Base-by-base conservation (phyloP, 176 grass and related monocot genomes). In the Eleusine coracana region DNA sequence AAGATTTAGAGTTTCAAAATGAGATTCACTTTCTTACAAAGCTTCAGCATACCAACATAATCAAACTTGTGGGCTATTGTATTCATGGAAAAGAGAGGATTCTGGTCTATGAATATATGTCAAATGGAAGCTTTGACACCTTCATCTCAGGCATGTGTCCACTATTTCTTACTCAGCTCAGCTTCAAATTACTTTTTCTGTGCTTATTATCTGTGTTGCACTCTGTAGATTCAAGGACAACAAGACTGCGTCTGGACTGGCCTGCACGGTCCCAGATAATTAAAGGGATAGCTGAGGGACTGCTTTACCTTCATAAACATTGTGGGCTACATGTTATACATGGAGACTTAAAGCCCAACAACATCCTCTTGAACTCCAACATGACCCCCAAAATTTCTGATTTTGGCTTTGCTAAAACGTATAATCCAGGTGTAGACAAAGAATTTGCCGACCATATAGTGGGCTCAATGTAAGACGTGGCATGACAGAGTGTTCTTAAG, bases 371-470 rank as follows among this genome's bases (percentile, higher is more conserved):
- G 83, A 78, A 90, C 9, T 40, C 54, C 20, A 59, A 86, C 34
- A 86, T 90, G 88, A 72, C 78, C 12, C 78, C 88, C 31, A 90
- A 82, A 73, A 86, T 90, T 21, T 82, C 38, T 49, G 79, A 86
- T 49, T 90, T 90, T 39, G 88, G 88, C 5, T 46, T 86, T 15
- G 73, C 55, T 52, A 83, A 39, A 66, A 83, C 8, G 10, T 68
- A 77, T 62, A 58, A 36, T 18, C 66, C 73, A 28, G 62, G 44
- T 42, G 51, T 28, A 41, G 79, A 67, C 15, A 42, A 82, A 44
- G 78, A 69, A 34, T 29, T 49, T 38, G 23, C 80, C 11, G 80
- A 82, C 12, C 55, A 1, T 40, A 49, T 82, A 37, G 41, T 82
- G 55, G 69, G 80, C 11, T 73, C 80, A 23, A 63, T 71, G 69